Evolutionary conservation across 2,329 filamentous ascomycete genomes (phyloP).

Genomic region (Aphanocladium album): DNA sequence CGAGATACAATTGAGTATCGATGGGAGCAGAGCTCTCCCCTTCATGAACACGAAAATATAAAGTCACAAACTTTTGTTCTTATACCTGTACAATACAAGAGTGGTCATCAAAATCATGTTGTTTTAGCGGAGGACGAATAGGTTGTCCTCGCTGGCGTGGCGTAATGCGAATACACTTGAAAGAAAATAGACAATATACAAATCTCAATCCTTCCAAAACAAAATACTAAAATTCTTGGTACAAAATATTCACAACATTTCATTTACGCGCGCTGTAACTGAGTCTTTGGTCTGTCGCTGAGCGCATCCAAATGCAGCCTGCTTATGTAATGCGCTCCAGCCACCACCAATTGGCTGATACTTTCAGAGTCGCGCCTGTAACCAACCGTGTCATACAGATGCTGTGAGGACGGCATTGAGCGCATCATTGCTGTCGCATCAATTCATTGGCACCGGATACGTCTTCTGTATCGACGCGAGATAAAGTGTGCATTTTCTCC

Average conservation of each 20-base stretch:
- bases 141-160: constrained; percentile 9
- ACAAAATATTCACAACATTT: background rate
- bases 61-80: background rate
- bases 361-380: constrained; percentile 4
- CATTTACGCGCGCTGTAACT: too few relatives aligned
- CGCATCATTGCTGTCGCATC: constrained; percentile 11
- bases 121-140: constrained; percentile 5
- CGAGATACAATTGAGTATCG: background rate
- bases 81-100: constrained; percentile 14
- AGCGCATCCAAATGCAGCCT: background rate
- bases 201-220: constrained; percentile 11
- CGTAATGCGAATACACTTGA: constrained; percentile 10
- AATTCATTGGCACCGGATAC: background rate
- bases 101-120: constrained; percentile 7
- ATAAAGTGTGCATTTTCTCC: background rate
- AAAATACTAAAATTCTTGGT: background rate
- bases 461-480: background rate
- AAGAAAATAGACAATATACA: constrained; percentile 12
- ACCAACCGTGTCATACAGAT: constrained; percentile 13
- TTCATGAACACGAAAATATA: background rate
- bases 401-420: constrained; percentile 1
- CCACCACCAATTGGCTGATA: background rate
- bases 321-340: constrained; percentile 12
- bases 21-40: background rate
- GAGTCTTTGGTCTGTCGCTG: background rate